Base-by-base conservation (phyloP, 495 filamentous ascomycete species). In the Chaetomium cochliodes region DNA sequence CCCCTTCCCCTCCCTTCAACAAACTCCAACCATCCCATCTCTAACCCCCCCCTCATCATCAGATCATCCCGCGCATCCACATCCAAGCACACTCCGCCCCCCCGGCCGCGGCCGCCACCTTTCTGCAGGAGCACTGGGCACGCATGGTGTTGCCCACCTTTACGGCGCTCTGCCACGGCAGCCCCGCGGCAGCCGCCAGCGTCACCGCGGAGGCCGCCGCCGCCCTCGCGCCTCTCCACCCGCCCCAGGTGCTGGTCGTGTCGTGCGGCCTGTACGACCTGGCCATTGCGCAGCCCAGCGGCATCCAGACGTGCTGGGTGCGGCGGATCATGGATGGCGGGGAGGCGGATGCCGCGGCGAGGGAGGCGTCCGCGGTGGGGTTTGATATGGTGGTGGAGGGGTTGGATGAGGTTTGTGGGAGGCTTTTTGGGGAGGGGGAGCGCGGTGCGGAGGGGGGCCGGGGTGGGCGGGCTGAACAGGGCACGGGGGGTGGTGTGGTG, bases 221-320 rank as follows among this genome's bases (percentile, higher is more conserved):
- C 41, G 18, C 13, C n/a, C 8, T 11, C 46, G 11, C 16, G 2
- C n/a, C 44, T 18, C n/a, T 60, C 16, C 3, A 1, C 7, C 44
- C 58, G 4, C 1, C 6, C 3, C 26, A 63, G 3, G 42, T n/a
- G n/a, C 15, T 56, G 8, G 11, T 56, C 2, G 52, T 56, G 11
- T 63, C 60, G 25, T 39, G 51, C 39, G 25, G 39, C 2, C 39
- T 47, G 11, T 55, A 56, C 51, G 60, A 63, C 33, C 23, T 63
- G 39, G 5, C 3, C 5, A 11, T 23, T 6, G 26, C 52, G 13
- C 33, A 25, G 41, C 3, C 2, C 1, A 12, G 30, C 47, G 30
- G 55, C 30, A 25, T 11, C 1, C n/a, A 41, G 55, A 33, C 44
- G 5, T 65, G 56, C 37, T 65, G 63, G 63, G 2, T 65, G 16